Base-by-base conservation (phyloP, 345 rosid genomes). In the Noccaea caerulescens region DNA sequence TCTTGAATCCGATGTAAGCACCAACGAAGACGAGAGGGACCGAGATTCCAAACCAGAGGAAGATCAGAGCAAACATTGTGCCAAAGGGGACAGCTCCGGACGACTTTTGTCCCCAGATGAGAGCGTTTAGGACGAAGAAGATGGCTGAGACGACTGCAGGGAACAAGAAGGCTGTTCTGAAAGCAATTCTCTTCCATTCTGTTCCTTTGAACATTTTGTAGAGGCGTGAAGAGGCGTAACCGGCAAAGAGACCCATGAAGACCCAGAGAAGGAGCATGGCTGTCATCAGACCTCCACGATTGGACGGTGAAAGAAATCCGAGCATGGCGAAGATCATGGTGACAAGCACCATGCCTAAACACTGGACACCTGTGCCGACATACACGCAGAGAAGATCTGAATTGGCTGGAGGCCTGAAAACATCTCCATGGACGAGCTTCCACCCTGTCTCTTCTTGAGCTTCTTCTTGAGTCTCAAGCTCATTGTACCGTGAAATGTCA, bases 361-460 rank as follows among this genome's bases (percentile, higher is more conserved):
- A 88, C 74, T 88, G 94, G 50, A 88, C 85, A 42, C 94, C 91
- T 5, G 94, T 85, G 44, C 94, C 94, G 50, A 83, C 94, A 56
- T 86, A 83, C 38, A 86, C 84, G 41, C 94, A 88, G 2, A 88
- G 82, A 5, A 86, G 77, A 72, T 88, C 89, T 1, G 91, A 83
- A 68, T 84, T 82, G 46, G 80, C 13, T 44, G 94, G 94, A n/a
- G 89, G 83, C 73, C 94, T 84, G 80, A 88, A 88, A 57, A 84
- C 94, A 76, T 88, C 94, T 0, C 94, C 91, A 51, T 88, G 93
- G 34, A 88, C 88, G 20, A 86, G 93, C 68, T 88, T 88, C 93
- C 93, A 88, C 18, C 93, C 94, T 37, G 93, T 88, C 84, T 88
- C 93, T 77, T 88, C 93, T 76, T 85, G 93, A 69, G 94, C 94